Base-by-base conservation (phyloP, 2,329 filamentous ascomycete genomes). In the Polychaeton citri region DNA sequence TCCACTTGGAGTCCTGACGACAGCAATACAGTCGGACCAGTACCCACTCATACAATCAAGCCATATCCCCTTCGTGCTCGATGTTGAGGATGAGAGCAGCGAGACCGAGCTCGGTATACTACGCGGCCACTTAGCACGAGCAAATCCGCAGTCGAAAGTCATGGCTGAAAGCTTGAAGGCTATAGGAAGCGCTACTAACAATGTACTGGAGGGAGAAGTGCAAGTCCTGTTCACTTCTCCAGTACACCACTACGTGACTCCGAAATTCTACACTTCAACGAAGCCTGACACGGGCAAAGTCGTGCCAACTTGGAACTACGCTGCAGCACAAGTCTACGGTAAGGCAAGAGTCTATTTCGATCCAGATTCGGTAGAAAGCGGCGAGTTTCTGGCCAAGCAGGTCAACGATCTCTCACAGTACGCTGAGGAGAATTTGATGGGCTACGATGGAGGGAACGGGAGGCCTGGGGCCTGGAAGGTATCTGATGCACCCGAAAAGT, bases 281-380 rank as follows among this genome's bases (percentile, higher is more conserved):
- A 81, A 81, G 50, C 76, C 75, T 0, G 51, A 48, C 0, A 75
- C 69, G 0, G 76, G 68, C 8, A 81, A 81, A 45, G 76, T 80
- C 0, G 77, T 79, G 4, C 76, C 76, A 1, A 82, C 77, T 0
- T 81, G 77, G 78, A 76, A 82, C 53, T 82, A 81, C 46, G 63
- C 72, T 0, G 74, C 76, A 0, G 76, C 68, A 0, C 74, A 81
- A 53, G 72, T 63, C 0, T 80, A 80, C 44, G 77, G 77, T 1
- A 64, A 54, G 2, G 69, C 71, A 1, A 69, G 42, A 0, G 55
- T 80, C 3, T 72, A 66, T 43, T 67, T 58, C 38, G 69, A 79
- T 38, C 47, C 65, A 5, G 62, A 62, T 32, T 51, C 63, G 0
- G 46, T 57, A 0, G 61, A 65, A 16, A 71, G 72, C 0, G 48